These are phyloP conservation scores for Chalciporus chontae DNA, from an alignment of 768 basidiomycete genomes.

Conservation along the genomic window DNA sequence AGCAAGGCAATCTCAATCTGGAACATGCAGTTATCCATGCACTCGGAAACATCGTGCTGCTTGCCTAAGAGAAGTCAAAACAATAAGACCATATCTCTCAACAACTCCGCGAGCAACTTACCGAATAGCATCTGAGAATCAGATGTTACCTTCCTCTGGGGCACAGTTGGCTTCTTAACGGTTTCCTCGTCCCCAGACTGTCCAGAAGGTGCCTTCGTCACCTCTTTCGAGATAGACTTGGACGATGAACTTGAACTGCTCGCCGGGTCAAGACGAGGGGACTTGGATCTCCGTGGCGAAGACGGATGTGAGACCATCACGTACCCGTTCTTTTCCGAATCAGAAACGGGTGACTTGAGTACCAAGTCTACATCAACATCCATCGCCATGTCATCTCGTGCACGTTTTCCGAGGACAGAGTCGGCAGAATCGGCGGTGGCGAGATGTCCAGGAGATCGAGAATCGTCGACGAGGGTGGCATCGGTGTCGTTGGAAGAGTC, in stretches of 20 bases:
- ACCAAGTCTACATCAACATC: constrained; percentile 47
- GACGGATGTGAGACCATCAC: constrained; percentile 38
- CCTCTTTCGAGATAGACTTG: constrained; percentile 29
- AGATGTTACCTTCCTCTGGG: constrained; percentile 51
- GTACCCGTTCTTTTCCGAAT: constrained; percentile 42
- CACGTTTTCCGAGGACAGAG: constrained; percentile 69
- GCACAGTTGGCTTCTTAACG: constrained; percentile 52
- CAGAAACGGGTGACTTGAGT: constrained; percentile 29
- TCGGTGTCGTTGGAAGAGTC: constrained; percentile 86
- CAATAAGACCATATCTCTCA: not conserved
- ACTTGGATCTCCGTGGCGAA: constrained; percentile 35
- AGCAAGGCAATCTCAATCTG: constrained; percentile 92
- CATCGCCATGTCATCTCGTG: constrained; percentile 48
- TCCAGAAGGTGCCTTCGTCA: constrained; percentile 22
- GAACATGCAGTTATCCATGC: constrained; percentile 99
- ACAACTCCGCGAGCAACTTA: constrained; percentile 33
- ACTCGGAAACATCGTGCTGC: constrained; percentile 98
- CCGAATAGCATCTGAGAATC: constrained; percentile 92
- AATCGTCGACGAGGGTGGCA: constrained; percentile 84
- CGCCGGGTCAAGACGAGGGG: constrained; percentile 29
- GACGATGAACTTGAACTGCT: constrained; percentile 30
- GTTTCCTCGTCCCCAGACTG: constrained; percentile 21
- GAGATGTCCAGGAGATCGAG: constrained; percentile 30
- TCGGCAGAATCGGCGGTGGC: constrained; percentile 33
- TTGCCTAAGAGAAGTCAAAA: constrained; percentile 52